Evolutionary conservation across 1,284 basidiomycete species (phyloP), one percentile per base, ranked within the genome.

Genomic region (Leccinum cinnamomeum): DNA sequence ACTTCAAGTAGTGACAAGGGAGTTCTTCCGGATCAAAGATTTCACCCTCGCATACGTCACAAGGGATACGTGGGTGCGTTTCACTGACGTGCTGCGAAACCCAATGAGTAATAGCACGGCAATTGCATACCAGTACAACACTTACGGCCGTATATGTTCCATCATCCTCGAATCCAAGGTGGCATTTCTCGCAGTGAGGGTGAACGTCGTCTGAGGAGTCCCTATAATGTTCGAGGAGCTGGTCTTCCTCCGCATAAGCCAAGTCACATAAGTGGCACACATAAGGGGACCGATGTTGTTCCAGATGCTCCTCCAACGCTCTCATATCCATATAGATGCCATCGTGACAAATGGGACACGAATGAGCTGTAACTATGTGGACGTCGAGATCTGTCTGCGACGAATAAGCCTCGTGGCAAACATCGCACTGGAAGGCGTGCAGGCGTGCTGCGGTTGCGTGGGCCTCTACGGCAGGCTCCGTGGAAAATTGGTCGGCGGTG

Each of bases 281-380:
- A 46, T 72, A 72, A 48, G 72, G 69, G 18, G 58, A 61, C 8
- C 69, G 69, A 58, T 77, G 73, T 7, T 69, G 64, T 14, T 70
- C 75, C 14, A 77, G 65, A 28, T 74, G 73, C 23, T 75, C 65
- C 23, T 76, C 71, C 48, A 74, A 39, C 3, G 53, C 14, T 50
- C 62, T 65, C 54, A 56, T 62, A 53, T 75, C 68, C 63, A 69
- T 59, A 57, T 74, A 74, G 44, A 67, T 61, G n/a, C 75, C 73
- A 44, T 75, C 72, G 18, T 75, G 69, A 56, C 73, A 74, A 59
- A 75, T 67, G 20, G 71, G 71, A 39, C 73, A 74, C 20, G 75
- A 75, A 41, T 74, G 73, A 14, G 73, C 72, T n/a, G 71, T 68
- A 25, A 67, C 68, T 33, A 75, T 56, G 37, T 74, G 73, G 37